phyloP scores from a whole-genome alignment of 2,329 filamentous ascomycete species.

The Fusarium redolens region DNA sequence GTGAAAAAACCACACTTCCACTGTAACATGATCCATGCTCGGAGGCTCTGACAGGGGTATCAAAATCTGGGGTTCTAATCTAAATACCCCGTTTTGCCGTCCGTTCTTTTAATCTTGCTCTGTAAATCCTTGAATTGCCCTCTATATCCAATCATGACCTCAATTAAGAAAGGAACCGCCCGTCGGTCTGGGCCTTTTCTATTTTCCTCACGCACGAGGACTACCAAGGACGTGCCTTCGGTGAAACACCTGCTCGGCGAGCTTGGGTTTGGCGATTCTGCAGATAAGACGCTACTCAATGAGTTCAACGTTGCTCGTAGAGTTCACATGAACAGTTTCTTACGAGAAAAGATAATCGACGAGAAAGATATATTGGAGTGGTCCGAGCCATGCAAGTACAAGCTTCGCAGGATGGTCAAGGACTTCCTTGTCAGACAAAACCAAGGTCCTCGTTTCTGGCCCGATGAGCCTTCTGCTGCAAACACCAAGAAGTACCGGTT shows the following conservation, averaged over 20 bases:
- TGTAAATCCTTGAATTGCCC: neutral
- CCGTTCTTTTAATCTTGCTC: neutral
- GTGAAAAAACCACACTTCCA: neutral
- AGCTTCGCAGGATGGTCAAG: neutral
- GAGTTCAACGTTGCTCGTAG: neutral
- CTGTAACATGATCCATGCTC: neutral
- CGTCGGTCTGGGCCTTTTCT: neutral
- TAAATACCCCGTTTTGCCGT: neutral
- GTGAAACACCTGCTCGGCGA: neutral
- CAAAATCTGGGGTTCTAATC: neutral
- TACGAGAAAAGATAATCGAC: neutral
- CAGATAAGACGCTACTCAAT: neutral
- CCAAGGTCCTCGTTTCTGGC: constrained; percentile 11
- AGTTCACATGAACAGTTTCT: neutral
- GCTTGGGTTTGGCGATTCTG: neutral
- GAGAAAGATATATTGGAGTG: neutral
- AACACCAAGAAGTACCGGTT: constrained; percentile 1
- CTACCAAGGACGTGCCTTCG: neutral
- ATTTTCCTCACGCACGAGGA: neutral
- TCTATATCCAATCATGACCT: neutral
- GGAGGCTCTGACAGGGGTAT: neutral
- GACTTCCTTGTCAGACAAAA: neutral
- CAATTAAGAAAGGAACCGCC: neutral
- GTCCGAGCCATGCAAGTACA: neutral
- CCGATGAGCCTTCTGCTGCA: neutral